Evolutionary conservation across 441 rosid genomes (phyloP).

Genomic region (Arabidopsis lyrata): DNA sequence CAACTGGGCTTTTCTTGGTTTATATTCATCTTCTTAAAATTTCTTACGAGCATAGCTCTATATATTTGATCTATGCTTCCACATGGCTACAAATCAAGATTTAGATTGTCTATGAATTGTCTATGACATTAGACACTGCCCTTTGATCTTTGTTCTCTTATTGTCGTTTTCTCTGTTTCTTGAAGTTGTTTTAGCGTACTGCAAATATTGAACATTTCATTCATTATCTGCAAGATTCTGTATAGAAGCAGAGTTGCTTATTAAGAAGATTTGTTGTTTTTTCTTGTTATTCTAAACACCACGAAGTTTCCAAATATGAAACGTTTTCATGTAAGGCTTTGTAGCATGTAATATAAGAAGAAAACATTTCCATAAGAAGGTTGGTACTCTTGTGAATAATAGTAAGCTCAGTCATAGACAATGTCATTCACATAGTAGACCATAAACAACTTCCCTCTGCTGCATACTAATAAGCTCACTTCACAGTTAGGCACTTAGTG

Average conservation of each 20-base stretch:
- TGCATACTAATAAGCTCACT: neutral
- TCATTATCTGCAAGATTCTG: conserved; percentile 15
- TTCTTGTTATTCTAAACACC: neutral
- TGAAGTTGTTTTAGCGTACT: neutral
- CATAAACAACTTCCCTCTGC: conserved; percentile 13
- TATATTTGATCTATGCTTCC: conserved; percentile 18
- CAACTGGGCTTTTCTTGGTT: conserved; percentile 32
- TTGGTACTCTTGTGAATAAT: neutral
- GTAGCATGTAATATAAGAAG: neutral
- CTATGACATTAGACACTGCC: conserved; percentile 27
- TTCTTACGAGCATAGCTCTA: conserved; percentile 14
- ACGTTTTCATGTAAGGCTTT: neutral
- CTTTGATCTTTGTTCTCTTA: conserved; percentile 34
- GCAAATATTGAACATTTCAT: conserved; percentile 16
- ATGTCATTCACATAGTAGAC: neutral
- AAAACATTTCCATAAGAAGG: neutral
- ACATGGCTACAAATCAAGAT: conserved; percentile 28
- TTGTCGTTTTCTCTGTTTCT: neutral
- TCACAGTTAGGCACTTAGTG: conserved; percentile 69
- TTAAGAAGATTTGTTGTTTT: neutral
- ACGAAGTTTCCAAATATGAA: neutral
- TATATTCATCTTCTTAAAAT: neutral
- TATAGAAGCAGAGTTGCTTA: conserved; percentile 24
- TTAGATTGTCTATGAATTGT: conserved; percentile 29
- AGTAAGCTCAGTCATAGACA: neutral